phyloP scores from a whole-genome alignment of 129 eudicot genomes.

The Gnaphalium uliginosum region DNA sequence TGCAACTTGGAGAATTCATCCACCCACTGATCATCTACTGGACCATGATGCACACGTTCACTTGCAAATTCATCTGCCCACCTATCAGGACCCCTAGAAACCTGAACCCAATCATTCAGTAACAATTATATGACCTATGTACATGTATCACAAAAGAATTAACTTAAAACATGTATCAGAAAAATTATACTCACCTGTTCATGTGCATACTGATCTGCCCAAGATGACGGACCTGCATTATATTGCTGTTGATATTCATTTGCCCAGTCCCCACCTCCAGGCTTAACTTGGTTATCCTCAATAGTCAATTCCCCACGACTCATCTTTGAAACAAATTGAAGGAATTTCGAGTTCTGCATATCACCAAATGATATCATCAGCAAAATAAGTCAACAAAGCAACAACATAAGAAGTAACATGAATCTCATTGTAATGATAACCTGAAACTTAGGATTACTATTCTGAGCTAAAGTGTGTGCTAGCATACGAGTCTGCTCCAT shows the following conservation, averaged over 20 bases:
- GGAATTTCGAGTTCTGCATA: constrained; percentile 84
- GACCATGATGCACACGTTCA: constrained; percentile 65
- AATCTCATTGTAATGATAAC: constrained; percentile 32
- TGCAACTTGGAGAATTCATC: constrained; percentile 88
- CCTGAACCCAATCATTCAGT: constrained; percentile 44
- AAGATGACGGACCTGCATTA: constrained; percentile 70
- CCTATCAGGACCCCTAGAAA: constrained; percentile 64
- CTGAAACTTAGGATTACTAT: constrained; percentile 94
- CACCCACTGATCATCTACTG: constrained; percentile 78
- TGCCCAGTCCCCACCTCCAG: constrained; percentile 86
- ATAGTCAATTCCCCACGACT: constrained; percentile 91
- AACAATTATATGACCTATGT: not conserved
- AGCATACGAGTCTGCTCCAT: constrained; percentile 98
- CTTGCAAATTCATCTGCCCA: constrained; percentile 83
- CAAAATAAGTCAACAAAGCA: constrained; percentile 2
- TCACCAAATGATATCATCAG: constrained; percentile 19
- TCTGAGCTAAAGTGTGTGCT: constrained; percentile 94
- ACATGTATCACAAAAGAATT: not conserved
- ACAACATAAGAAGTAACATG: not conserved
- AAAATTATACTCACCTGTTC: constrained; percentile 57
- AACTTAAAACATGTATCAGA: not conserved
- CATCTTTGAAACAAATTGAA: constrained; percentile 97
- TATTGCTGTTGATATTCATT: constrained; percentile 80
- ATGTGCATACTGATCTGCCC: constrained; percentile 87
- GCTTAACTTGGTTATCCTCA: constrained; percentile 83